A percentile compares a stretch with the other conserved stretches of the same genome.
Evolutionary conservation across 2,329 filamentous ascomycete species (phyloP).

Genomic region (Xylariaceae sp.): DNA sequence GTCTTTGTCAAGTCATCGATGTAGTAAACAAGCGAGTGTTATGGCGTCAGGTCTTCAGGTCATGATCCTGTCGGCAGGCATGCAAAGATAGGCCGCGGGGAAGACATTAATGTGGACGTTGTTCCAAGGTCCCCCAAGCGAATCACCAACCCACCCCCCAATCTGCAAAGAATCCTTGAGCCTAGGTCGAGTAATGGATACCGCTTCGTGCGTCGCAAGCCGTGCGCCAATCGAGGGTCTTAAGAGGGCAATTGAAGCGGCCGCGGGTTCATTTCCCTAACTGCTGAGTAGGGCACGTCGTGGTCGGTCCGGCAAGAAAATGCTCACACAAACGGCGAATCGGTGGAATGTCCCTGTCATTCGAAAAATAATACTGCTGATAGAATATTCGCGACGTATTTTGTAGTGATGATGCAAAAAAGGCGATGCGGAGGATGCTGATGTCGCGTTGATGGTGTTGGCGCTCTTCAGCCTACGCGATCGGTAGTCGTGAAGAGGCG

Average conservation of each 20-base stretch:
- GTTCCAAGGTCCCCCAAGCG: constrained; percentile 4
- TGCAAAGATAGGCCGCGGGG: constrained; percentile 1
- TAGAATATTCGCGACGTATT: constrained; percentile 2
- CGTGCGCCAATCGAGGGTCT: not conserved
- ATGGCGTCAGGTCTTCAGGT: not conserved
- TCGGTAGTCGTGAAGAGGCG: not conserved
- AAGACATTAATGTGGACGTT: constrained; percentile 11
- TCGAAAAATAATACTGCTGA: constrained; percentile 7
- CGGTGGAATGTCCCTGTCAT: constrained; percentile 3
- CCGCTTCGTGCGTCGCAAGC: not conserved
- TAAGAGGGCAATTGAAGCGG: not conserved
- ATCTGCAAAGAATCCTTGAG: constrained; percentile 6
- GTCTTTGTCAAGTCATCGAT: constrained; percentile 2
- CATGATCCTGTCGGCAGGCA: constrained; percentile 11
- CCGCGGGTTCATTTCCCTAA: not conserved
- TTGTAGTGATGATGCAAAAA: not conserved
- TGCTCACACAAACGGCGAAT: constrained; percentile 10
- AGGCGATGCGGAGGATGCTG: constrained; percentile 1
- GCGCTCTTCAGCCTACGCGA: constrained; percentile 3
- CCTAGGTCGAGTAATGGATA: constrained; percentile 1
- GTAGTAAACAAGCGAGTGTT: not conserved
- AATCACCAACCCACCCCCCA: not conserved
- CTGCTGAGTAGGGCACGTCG: not conserved
- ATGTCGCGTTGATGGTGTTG: constrained; percentile 1
- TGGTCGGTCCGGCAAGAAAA: not conserved